Conservation (phyloP, 768 basidiomycete genomes). For the Melanogaster broomeanus region DNA sequence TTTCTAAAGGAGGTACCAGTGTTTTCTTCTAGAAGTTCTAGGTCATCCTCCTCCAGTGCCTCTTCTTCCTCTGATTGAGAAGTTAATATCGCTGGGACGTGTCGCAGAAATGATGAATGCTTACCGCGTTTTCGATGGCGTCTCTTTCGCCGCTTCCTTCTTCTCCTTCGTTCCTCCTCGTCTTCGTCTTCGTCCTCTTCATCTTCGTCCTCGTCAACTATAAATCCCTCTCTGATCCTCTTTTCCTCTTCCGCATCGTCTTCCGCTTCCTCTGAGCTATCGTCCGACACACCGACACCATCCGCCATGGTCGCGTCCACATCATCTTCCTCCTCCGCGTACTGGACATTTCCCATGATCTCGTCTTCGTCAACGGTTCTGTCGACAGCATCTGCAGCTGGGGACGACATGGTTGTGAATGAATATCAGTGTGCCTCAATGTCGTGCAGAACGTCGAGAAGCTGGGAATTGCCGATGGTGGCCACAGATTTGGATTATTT, state of each 20-base stretch:
- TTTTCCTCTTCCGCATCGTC: slow-evolving; percentile 89
- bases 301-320: slow-evolving; percentile 55
- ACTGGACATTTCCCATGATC: slow-evolving; percentile 54
- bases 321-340: slow-evolving; percentile 56
- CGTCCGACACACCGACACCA: slow-evolving; percentile 53
- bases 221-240: slow-evolving; percentile 84
- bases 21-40: slow-evolving; percentile 84
- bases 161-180: slow-evolving; percentile 53
- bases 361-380: slow-evolving; percentile 50
- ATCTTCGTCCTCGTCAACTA: slow-evolving; percentile 91
- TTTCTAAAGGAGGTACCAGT: slow-evolving; percentile 79
- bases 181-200: slow-evolving; percentile 73
- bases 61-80: slow-evolving; percentile 50
- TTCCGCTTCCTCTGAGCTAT: slow-evolving; percentile 88
- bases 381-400: slow-evolving; percentile 38
- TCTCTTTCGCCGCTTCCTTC: slow-evolving; percentile 67
- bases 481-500: slow-evolving; percentile 15
- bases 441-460: slow-evolving; percentile 6
- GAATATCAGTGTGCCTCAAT: slow-evolving; percentile 17
- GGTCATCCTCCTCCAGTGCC: slow-evolving; percentile 80
- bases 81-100: slow-evolving; percentile 10
- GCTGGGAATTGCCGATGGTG: slow-evolving; percentile 29
- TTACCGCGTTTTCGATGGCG: slow-evolving; percentile 57
- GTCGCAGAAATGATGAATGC: slow-evolving; percentile 18
- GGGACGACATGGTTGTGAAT: slow-evolving; percentile 55